phyloP scores from a whole-genome alignment of 202 grass and related monocot genomes.

The Schoenoplectus triqueter region DNA sequence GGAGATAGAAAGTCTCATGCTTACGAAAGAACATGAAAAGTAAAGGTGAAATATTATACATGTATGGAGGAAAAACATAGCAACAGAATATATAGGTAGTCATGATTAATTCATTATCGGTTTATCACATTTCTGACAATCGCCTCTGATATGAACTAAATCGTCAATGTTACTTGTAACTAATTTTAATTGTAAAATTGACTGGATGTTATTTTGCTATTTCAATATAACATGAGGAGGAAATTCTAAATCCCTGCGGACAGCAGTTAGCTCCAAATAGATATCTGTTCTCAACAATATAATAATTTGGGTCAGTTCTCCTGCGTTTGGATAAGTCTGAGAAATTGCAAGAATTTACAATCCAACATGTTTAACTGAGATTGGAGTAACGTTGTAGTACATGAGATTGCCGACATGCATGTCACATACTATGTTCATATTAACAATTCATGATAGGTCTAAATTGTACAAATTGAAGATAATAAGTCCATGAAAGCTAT shows the following conservation, averaged over 20 bases:
- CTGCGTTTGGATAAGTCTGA: background rate
- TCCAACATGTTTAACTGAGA: no score
- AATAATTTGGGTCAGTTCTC: background rate
- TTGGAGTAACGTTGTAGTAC: background rate
- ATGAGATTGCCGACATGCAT: background rate
- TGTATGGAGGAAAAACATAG: background rate
- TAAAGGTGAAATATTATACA: slow-evolving; percentile 1
- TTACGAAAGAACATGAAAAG: background rate
- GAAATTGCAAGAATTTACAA: background rate
- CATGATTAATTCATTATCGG: no score
- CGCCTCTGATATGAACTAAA: background rate
- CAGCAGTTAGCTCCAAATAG: background rate
- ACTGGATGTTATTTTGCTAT: background rate
- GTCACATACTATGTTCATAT: background rate
- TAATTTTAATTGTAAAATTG: background rate
- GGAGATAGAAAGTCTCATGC: background rate
- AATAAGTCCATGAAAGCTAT: background rate
- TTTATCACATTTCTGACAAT: background rate
- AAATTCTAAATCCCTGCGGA: background rate
- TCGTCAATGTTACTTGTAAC: background rate
- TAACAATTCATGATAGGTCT: background rate
- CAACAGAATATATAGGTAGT: no score
- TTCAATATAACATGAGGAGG: background rate
- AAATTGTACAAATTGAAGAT: background rate
- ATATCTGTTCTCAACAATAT: background rate